A percentile compares a stretch with the other conserved stretches of the same genome.
Evolutionary conservation across 768 basidiomycete species (phyloP).

Genomic region (Chalciporus piperatus): DNA sequence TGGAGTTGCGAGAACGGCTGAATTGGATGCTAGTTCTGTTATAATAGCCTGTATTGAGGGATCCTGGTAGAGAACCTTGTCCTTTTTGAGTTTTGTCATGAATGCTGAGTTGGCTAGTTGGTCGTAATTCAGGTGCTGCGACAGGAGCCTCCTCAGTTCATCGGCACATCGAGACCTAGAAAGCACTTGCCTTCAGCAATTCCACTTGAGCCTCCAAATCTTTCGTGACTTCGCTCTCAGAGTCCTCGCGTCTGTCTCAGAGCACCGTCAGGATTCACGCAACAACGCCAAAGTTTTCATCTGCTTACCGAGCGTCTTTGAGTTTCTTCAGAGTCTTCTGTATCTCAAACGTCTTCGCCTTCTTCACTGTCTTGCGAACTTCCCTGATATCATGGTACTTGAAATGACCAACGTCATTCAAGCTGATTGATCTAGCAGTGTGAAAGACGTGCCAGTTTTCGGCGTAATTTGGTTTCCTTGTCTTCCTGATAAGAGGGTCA

Average conservation of each 20-base stretch:
- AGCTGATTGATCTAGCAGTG: conserved; percentile 5
- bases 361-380: conserved; percentile 74
- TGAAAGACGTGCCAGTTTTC: conserved; percentile 53
- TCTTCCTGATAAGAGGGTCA: conserved; percentile 34
- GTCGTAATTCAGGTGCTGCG: conserved; percentile 57
- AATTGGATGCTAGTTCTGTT: conserved; percentile 40
- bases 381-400: conserved; percentile 78
- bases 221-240: conserved; percentile 36
- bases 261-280: background rate
- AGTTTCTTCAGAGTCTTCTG: conserved; percentile 82
- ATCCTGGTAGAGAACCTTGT: conserved; percentile 53
- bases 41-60: conserved; percentile 46
- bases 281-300: background rate
- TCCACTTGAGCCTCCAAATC: conserved; percentile 61
- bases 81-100: conserved; percentile 70
- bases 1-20: conserved; percentile 34
- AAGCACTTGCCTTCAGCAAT: conserved; percentile 56
- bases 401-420: conserved; percentile 12
- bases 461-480: conserved; percentile 40
- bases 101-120: conserved; percentile 64
- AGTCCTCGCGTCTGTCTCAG: conserved; percentile 34
- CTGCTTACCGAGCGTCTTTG: conserved; percentile 57
- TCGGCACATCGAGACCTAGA: background rate
- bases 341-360: conserved; percentile 75
- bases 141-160: background rate